Evolutionary conservation across 78 protist species (phyloP).

Genomic region (Isochrysis galbana): DNA sequence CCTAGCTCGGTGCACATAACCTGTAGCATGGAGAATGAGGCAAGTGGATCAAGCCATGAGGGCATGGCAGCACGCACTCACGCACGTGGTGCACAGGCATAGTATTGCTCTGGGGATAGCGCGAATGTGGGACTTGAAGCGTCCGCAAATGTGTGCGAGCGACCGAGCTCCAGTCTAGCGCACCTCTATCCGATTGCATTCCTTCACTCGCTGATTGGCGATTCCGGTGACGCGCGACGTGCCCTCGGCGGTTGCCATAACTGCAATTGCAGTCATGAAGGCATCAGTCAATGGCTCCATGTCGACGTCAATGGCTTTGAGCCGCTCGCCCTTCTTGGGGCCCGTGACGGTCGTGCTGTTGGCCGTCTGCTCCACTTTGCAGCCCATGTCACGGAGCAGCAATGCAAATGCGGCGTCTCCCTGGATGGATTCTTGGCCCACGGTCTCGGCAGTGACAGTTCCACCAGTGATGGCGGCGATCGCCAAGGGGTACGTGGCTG

Average conservation of each 20-base stretch:
- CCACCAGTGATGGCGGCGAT: slow-evolving; percentile 72
- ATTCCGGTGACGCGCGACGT: slow-evolving; percentile 63
- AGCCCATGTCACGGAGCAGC: slow-evolving; percentile 73
- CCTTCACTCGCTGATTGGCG: slow-evolving; percentile 83
- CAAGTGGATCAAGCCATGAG: not conserved
- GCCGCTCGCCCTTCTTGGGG: slow-evolving; percentile 10
- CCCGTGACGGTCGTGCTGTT: slow-evolving; percentile 59
- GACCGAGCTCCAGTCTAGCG: too few species aligned
- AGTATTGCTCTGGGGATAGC: too few species aligned
- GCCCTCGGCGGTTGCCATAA: slow-evolving; percentile 67
- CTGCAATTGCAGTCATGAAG: slow-evolving; percentile 80
- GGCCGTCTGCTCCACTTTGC: slow-evolving; percentile 41
- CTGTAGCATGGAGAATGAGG: too few species aligned
- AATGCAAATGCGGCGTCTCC: slow-evolving; percentile 72
- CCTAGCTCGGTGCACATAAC: not conserved
- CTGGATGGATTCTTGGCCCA: slow-evolving; percentile 52
- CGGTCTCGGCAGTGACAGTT: slow-evolving; percentile 43
- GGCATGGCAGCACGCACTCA: not conserved
- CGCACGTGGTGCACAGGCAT: too few species aligned
- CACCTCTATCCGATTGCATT: slow-evolving; percentile 75
- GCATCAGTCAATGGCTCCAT: slow-evolving; percentile 76
- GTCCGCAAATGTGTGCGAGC: too few species aligned
- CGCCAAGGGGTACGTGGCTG: slow-evolving; percentile 81
- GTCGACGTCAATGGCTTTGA: slow-evolving; percentile 57
- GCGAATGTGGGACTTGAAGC: too few species aligned